These are phyloP conservation scores for Boletus pseudopeckii DNA, from an alignment of 768 basidiomycete species.

Conservation along the genomic window DNA sequence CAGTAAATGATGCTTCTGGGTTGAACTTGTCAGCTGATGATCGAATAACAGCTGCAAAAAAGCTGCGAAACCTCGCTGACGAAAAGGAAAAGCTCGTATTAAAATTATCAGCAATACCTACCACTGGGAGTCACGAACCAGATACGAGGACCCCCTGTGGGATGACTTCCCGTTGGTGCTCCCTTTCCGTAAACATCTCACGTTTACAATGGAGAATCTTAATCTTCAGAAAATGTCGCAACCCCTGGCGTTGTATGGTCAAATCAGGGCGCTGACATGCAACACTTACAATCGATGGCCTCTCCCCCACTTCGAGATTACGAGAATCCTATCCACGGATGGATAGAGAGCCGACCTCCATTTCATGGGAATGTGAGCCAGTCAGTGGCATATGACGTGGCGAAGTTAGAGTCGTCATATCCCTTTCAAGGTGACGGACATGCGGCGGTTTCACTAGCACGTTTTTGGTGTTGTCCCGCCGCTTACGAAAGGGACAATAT, in stretches of 20 bases:
- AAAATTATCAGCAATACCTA: conserved; percentile 13
- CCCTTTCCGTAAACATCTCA: neutral
- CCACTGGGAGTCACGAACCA: neutral
- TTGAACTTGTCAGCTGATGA: neutral
- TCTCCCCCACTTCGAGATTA: neutral
- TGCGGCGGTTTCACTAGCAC: conserved; percentile 7
- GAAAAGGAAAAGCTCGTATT: conserved; percentile 21
- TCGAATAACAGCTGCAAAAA: conserved; percentile 42
- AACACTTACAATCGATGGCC: conserved; percentile 5
- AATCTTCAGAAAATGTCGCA: conserved; percentile 7
- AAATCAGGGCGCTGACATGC: neutral
- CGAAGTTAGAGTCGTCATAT: neutral
- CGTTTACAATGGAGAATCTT: neutral
- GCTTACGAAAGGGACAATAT: neutral
- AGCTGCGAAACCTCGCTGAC: conserved; percentile 36
- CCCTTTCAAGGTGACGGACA: neutral
- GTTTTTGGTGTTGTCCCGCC: neutral
- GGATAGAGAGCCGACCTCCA: conserved; percentile 5
- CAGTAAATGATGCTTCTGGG: neutral
- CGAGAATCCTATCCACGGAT: neutral
- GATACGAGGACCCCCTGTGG: neutral
- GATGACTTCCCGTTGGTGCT: conserved; percentile 11
- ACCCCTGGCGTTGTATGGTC: conserved; percentile 4
- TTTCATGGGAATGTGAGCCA: conserved; percentile 1
- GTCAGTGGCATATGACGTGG: conserved; percentile 8